Base-by-base conservation (phyloP, 2,329 filamentous ascomycete species). In the Fusarium sp. region DNA sequence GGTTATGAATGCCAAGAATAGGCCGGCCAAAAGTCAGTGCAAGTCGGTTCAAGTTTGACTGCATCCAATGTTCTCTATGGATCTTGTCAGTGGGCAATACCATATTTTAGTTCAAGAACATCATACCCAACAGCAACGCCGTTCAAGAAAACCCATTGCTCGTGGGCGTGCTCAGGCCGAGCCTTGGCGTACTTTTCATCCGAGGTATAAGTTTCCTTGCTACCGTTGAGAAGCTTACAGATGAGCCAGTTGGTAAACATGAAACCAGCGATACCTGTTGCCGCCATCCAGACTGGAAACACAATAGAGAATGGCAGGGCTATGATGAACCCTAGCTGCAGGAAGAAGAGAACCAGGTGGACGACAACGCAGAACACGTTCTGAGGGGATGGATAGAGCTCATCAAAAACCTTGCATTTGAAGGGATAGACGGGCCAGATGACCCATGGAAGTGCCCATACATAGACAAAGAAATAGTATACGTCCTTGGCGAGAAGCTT, bases 111-210 rank as follows among this genome's bases (percentile, higher is more conserved):
- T 24, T 15, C n/a, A 18, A 49, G 24, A 39, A n/a, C 8, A 42
- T 83, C 87, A 67, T 82, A 91, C 89, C 87, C 88, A 39, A 87
- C 87, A 15, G 87, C 89, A 35, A 95, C 90, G 2, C 93, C 93
- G 77, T 95, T 95, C 58, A 95, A 81, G 79, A 93, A 95, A n/a
- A 95, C 86, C 93, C 93, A 96, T 77, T 91, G 88, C 82, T 95
- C 93, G 59, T 90, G 85, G 17, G 84, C 83, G 79, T 90, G 87
- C 72, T 89, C 85, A 1, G 85, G 84, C 24, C 81, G 80, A 4
- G 81, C 81, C 22, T 85, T 80, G 3, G 90, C 85, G 70, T 88
- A 90, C 61, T 87, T 83, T 6, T 86, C 83, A 47, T 89, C 85
- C 3, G 90, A 90, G 24, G 82, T 80, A 74, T 87, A 90, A 6